phyloP scores from a whole-genome alignment of 768 basidiomycete species.

The Naganishia vaughanmartiniae region DNA sequence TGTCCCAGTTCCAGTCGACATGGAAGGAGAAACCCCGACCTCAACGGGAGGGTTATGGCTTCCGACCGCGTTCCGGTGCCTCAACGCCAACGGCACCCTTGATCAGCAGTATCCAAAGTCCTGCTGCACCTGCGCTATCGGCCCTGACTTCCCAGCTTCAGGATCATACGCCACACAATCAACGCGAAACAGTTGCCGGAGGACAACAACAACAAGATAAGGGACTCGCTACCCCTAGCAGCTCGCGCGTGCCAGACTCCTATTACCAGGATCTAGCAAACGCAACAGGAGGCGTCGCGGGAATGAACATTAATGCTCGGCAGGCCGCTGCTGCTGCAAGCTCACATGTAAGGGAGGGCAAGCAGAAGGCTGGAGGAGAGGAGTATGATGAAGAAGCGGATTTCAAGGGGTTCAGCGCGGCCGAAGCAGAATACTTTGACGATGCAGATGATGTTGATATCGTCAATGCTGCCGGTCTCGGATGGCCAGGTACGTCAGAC shows the following conservation, averaged over 20 bases:
- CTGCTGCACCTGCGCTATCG: neutral
- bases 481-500: conserved; percentile 64
- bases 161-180: conserved; percentile 30
- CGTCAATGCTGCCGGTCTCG: conserved; percentile 62
- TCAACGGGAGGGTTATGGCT: conserved; percentile 73
- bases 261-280: neutral
- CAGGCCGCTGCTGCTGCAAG: conserved; percentile 2
- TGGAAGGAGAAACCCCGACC: conserved; percentile 33
- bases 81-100: conserved; percentile 60
- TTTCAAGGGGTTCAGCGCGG: conserved; percentile 22
- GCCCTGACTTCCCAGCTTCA: conserved; percentile 6
- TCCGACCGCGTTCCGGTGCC: conserved; percentile 67
- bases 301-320: conserved; percentile 18
- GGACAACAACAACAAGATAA: conserved; percentile 3
- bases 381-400: conserved; percentile 44
- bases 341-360: conserved; percentile 34
- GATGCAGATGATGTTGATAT: conserved; percentile 32
- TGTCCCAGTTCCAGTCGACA: conserved; percentile 14
- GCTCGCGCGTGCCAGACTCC: neutral
- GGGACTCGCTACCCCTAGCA: conserved; percentile 2
- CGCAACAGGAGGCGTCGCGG: neutral
- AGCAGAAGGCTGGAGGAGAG: conserved; percentile 27
- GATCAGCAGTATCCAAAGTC: neutral
- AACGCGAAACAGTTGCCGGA: neutral
- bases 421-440: conserved; percentile 57